These are phyloP conservation scores for Phialemoniopsis sp. DNA, from an alignment of 2,329 filamentous ascomycete genomes.

Conservation along the genomic window DNA sequence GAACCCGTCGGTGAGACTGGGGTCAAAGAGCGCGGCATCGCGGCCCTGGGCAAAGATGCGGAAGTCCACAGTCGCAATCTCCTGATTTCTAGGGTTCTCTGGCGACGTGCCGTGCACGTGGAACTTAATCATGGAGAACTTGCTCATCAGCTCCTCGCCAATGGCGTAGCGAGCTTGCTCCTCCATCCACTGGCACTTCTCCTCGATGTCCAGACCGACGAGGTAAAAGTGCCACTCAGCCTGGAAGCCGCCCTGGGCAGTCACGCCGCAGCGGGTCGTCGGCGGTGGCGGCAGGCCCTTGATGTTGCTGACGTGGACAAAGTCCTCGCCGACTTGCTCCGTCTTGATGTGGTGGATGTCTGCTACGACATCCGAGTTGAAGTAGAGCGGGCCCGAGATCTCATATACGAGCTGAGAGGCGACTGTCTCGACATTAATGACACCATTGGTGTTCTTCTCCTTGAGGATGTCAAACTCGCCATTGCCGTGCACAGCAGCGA, in stretches of 20 bases:
- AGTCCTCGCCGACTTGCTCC: slow-evolving; percentile 31
- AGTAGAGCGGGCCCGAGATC: slow-evolving; percentile 27
- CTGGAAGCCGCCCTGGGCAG: slow-evolving; percentile 25
- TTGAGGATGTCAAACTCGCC: slow-evolving; percentile 12
- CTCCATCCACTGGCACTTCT: slow-evolving; percentile 9
- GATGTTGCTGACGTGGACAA: slow-evolving; percentile 23
- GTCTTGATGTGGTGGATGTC: slow-evolving; percentile 29
- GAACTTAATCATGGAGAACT: slow-evolving; percentile 12
- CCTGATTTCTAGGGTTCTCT: slow-evolving; percentile 10
- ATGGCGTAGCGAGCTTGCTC: slow-evolving; percentile 11
- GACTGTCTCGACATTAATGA: slow-evolving; percentile 12
- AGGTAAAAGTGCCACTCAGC: slow-evolving; percentile 12
- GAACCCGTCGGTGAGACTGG: slow-evolving; percentile 7
- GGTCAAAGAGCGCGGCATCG: slow-evolving; percentile 7
- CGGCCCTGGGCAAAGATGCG: slow-evolving; percentile 10
- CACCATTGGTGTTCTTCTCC: slow-evolving; percentile 15
- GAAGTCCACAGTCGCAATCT: slow-evolving; percentile 13
- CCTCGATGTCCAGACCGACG: slow-evolving; percentile 1
- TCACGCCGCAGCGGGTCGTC: slow-evolving; percentile 29
- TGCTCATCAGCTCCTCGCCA: slow-evolving; percentile 14
- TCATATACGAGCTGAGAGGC: slow-evolving; percentile 27
- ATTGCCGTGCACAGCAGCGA: slow-evolving; percentile 7
- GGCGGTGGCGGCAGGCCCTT: slow-evolving; percentile 25
- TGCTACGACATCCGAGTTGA: slow-evolving; percentile 29
- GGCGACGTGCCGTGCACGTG: slow-evolving; percentile 11